Evolutionary conservation across 2,329 filamentous ascomycete genomes (phyloP).

Genomic region (Thielaviopsis cerberus): DNA sequence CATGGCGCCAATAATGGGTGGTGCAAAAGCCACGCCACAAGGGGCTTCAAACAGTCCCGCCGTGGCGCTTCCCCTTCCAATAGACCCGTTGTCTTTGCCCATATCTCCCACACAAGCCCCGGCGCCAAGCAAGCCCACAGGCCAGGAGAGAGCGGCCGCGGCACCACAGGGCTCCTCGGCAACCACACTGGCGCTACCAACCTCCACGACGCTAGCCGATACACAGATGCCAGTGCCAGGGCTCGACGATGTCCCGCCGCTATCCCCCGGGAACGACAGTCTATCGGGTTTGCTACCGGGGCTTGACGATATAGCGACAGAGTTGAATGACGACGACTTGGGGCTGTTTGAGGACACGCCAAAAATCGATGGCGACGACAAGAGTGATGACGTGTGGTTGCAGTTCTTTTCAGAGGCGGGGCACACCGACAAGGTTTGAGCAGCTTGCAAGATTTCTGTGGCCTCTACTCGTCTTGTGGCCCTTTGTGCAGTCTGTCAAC

Average conservation of each 20-base stretch:
- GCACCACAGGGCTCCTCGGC: neutral
- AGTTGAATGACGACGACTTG: neutral
- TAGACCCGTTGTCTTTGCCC: neutral
- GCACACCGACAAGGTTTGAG: neutral
- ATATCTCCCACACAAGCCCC: neutral
- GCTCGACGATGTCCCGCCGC: neutral
- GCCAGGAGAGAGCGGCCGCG: neutral
- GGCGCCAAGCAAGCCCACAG: neutral
- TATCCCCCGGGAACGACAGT: neutral
- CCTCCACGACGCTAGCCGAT: neutral
- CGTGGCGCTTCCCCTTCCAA: neutral
- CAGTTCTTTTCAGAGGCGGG: neutral
- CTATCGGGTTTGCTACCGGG: neutral
- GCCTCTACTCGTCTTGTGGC: neutral
- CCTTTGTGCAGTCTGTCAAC: neutral
- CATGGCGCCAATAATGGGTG: neutral
- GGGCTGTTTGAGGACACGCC: neutral
- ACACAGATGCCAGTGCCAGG: neutral
- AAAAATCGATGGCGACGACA: neutral
- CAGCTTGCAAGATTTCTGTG: neutral
- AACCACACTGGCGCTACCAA: too few relatives aligned
- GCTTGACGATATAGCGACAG: neutral
- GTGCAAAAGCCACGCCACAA: neutral
- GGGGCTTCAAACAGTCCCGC: neutral
- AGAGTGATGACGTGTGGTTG: neutral